Evolutionary conservation across 164 flowering plant genomes (phyloP), one percentile per base, ranked within the genome.

Genomic region (Stephania japonica): DNA sequence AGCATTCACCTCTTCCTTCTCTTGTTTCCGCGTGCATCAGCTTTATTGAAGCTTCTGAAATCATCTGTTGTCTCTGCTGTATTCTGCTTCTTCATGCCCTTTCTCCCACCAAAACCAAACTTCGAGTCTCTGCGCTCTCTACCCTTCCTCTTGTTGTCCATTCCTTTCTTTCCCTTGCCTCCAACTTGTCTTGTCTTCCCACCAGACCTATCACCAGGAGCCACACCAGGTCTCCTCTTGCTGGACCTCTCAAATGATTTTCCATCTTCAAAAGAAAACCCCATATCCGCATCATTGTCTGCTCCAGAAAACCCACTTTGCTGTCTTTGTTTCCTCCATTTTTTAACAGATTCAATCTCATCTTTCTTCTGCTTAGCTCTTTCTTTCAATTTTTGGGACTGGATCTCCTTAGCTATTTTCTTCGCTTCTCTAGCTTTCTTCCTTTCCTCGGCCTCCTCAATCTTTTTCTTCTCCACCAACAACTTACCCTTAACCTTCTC

Each of bases 251-350:
- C 87, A 76, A 91, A 90, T 3, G 76, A 43, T 61, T 86, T 86
- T 6, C 94, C 95, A 61, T 89, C 89, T 69, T 90, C 85, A 72
- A 84, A 84, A 32, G 81, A 43, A 62, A 90, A 82, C 64, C 77
- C 81, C 77, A 88, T 38, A 18, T 85, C 89, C 26, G 62, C 85
- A 56, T 80, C 90, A 59, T 87, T 83, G 41, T 80, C 86, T n/a
- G 65, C 82, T 1, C 65, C 82, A 27, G 88, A 74, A 79, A 85
- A 91, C 24, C 97, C 94, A 70, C 84, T 89, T 77, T 83, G 85
- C 80, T 92, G 87, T 83, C 98, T 91, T 79, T 92, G 91, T 79
- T 92, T 94, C 83, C 97, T 88, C 98, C 97, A 94, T 73, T 90
- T 91, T 87, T 91, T 91, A 62, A 92, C 98, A 41, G 94, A 80